Evolutionary conservation across 257 asterid species (phyloP).

Genomic region (Verbascum thapsus): DNA sequence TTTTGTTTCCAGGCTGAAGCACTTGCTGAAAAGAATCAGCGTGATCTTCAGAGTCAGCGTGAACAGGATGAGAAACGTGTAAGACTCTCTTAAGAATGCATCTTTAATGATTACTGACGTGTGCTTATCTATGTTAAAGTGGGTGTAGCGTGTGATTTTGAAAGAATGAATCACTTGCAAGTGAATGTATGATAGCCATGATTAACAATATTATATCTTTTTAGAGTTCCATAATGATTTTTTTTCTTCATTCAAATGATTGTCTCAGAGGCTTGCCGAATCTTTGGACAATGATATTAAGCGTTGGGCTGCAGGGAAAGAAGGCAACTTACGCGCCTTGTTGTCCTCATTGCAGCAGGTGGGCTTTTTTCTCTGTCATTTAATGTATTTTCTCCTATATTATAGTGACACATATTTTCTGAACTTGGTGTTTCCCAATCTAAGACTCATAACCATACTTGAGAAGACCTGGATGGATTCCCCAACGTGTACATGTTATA

Average conservation of each 20-base stretch:
- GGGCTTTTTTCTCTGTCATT: conserved; percentile 13
- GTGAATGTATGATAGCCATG: neutral
- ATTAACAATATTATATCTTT: conserved; percentile 9
- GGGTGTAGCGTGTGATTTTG: conserved; percentile 5
- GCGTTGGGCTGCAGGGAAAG: conserved; percentile 96
- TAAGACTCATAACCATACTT: neutral
- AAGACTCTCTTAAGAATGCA: conserved; percentile 28
- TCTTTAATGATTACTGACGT: conserved; percentile 3
- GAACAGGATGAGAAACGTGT: conserved; percentile 91
- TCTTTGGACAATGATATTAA: conserved; percentile 64
- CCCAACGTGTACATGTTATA: neutral
- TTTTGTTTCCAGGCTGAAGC: conserved; percentile 73
- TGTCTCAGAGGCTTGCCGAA: conserved; percentile 71
- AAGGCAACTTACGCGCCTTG: conserved; percentile 86
- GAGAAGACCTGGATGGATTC: neutral
- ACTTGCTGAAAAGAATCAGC: conserved; percentile 82
- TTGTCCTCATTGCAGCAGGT: conserved; percentile 85
- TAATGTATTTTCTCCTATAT: no score
- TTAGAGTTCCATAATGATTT: neutral
- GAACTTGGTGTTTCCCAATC: no score
- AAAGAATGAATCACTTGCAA: conserved; percentile 17
- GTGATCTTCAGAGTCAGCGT: conserved; percentile 72
- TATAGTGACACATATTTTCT: no score
- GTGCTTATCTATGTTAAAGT: neutral
- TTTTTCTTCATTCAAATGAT: conserved; percentile 18